Percentiles rank a stretch among this genome's conserved stretches.
Evolutionary conservation across 345 rosid species (phyloP).

Genomic region (Laguncularia racemosa): DNA sequence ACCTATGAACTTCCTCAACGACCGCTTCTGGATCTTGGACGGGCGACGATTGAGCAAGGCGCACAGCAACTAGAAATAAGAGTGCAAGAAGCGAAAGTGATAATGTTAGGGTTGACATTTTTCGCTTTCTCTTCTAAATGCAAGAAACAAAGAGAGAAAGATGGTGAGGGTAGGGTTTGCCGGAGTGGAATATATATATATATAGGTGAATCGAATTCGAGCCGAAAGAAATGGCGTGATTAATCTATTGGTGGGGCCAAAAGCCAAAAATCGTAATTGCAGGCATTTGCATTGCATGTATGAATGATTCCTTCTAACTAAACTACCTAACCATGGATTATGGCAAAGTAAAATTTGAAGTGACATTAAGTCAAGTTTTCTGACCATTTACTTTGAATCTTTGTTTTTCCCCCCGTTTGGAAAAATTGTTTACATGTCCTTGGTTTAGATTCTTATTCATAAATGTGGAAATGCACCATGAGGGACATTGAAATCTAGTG

Average conservation of each 20-base stretch:
- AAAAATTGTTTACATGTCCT: too few relatives aligned
- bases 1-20: conserved; percentile 13
- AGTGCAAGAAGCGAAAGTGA: background rate
- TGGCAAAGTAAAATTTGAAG: conserved; percentile 1
- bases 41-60: conserved; percentile 8
- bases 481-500: too few relatives aligned
- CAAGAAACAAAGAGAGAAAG: background rate
- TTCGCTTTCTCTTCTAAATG: background rate
- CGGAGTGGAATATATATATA: background rate
- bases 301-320: background rate
- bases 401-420: too few relatives aligned
- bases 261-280: background rate
- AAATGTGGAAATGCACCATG: too few relatives aligned
- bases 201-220: conserved; percentile 1
- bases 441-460: too few relatives aligned
- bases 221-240: conserved; percentile 19
- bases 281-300: too few relatives aligned
- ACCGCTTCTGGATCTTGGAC: conserved; percentile 9
- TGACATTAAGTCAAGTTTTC: background rate
- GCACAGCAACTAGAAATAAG: conserved; percentile 1
- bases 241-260: conserved; percentile 10
- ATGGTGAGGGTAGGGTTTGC: background rate
- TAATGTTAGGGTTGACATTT: conserved; percentile 2
- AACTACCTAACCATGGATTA: conserved; percentile 7
- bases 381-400: background rate